Percentiles rank a stretch among this genome's conserved stretches.
Conservation (phyloP, 805 yeast genomes). For the Suhomyces xylopsoci region DNA sequence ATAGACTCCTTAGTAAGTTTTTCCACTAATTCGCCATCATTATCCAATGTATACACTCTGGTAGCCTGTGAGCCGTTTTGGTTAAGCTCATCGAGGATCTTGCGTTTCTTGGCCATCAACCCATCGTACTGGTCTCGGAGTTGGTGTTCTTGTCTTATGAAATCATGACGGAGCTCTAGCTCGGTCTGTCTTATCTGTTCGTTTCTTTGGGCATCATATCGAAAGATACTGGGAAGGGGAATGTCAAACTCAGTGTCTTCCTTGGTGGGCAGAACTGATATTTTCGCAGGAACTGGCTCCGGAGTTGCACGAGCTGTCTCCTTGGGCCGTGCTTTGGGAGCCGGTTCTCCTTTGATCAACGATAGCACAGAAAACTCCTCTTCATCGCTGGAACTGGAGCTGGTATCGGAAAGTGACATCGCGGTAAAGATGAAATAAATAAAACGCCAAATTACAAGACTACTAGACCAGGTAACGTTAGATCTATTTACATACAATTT, state of each 20-base stretch:
- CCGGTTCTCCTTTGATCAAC: not conserved
- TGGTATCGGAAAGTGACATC: constrained; percentile 1
- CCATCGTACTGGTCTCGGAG: constrained; percentile 13
- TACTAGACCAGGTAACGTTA: not conserved
- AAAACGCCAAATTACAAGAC: not conserved
- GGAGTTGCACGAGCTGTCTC: not conserved
- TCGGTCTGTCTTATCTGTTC: constrained; percentile 19
- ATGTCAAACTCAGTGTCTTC: constrained; percentile 13
- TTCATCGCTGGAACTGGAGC: constrained; percentile 4
- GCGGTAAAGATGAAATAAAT: not conserved
- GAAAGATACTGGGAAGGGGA: constrained; percentile 28
- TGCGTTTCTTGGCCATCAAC: constrained; percentile 12
- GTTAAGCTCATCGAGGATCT: constrained; percentile 26
- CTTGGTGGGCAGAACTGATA: not conserved
- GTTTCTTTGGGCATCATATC: constrained; percentile 25
- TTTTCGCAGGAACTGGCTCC: not conserved
- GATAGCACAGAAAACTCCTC: constrained; percentile 2
- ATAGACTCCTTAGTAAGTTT: constrained; percentile 12
- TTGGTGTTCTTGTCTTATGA: constrained; percentile 16
- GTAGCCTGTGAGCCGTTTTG: constrained; percentile 26
- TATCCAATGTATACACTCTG: constrained; percentile 14
- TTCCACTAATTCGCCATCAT: constrained; percentile 20
- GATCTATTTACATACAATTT: not conserved
- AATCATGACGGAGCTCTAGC: constrained; percentile 16
- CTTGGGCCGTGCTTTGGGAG: not conserved